These are phyloP conservation scores for Aspergillus amoenus DNA, from an alignment of 2,329 filamentous ascomycete genomes.

Conservation along the genomic window DNA sequence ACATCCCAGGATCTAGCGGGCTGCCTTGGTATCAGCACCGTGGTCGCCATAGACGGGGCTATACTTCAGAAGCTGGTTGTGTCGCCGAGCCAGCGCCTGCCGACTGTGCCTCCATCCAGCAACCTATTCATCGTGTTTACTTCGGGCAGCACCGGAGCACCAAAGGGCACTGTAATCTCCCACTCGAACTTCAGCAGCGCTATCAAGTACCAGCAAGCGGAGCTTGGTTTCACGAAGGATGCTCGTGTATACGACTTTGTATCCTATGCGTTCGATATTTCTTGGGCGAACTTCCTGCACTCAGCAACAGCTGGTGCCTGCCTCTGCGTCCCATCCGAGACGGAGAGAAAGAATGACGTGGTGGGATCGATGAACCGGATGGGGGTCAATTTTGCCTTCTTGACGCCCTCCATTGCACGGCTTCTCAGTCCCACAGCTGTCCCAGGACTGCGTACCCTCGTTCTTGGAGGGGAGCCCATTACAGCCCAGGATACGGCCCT, in stretches of 20 bases:
- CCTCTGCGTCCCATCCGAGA: not conserved
- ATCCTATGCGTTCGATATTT: not conserved
- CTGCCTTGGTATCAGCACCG: too few relatives aligned
- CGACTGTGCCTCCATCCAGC: too few relatives aligned
- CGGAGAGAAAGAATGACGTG: not conserved
- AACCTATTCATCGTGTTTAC: too few relatives aligned
- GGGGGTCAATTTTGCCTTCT: not conserved
- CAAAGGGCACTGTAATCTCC: not conserved
- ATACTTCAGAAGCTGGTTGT: too few relatives aligned
- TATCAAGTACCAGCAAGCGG: not conserved
- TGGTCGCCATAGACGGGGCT: too few relatives aligned
- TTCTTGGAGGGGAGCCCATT: not conserved
- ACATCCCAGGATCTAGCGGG: too few relatives aligned
- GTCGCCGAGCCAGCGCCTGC: too few relatives aligned
- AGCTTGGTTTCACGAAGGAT: not conserved
- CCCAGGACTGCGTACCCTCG: not conserved
- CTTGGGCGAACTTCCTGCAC: not conserved
- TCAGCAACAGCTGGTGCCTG: not conserved
- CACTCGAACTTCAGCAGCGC: not conserved
- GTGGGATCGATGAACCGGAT: not conserved
- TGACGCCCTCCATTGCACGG: not conserved
- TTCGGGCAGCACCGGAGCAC: not conserved
- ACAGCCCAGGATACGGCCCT: too few relatives aligned
- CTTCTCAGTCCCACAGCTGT: not conserved
- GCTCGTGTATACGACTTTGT: not conserved